Evolutionary conservation across 192 early-diverging fungal genomes (phyloP).

Genomic region (Linderina pennispora): DNA sequence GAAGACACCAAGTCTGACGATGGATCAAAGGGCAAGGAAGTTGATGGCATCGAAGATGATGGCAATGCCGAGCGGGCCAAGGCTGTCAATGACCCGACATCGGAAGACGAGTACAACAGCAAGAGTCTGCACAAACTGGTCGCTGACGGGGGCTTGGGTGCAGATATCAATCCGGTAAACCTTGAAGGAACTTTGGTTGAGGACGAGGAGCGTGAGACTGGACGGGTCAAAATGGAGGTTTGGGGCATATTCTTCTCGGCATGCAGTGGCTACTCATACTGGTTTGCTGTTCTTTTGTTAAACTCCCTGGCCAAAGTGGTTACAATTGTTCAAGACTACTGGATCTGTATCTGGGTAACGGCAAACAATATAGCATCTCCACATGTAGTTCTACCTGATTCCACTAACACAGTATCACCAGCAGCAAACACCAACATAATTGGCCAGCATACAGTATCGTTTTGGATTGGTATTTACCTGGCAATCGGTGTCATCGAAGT

Average conservation of each 20-base stretch:
- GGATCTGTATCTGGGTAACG: constrained; percentile 53
- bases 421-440: background rate
- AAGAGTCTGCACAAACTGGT: constrained; percentile 4
- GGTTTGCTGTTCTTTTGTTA: constrained; percentile 44
- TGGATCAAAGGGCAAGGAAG: background rate
- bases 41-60: background rate
- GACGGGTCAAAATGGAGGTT: constrained; percentile 59
- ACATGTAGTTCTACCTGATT: too few relatives aligned
- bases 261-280: constrained; percentile 51
- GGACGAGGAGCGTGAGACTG: constrained; percentile 72
- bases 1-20: constrained; percentile 18
- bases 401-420: too few relatives aligned
- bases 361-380: too few relatives aligned
- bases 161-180: constrained; percentile 4
- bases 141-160: constrained; percentile 23
- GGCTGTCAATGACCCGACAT: constrained; percentile 9
- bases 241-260: constrained; percentile 66
- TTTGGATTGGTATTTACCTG: too few relatives aligned
- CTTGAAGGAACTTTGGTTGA: constrained; percentile 54
- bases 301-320: constrained; percentile 39
- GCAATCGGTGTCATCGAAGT: constrained; percentile 41
- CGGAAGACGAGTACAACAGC: constrained; percentile 6
- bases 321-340: constrained; percentile 47
- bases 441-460: too few relatives aligned
- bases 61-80: constrained; percentile 40